phyloP scores from a whole-genome alignment of 208 protist genomes.

The Crithidia expoeki region DNA sequence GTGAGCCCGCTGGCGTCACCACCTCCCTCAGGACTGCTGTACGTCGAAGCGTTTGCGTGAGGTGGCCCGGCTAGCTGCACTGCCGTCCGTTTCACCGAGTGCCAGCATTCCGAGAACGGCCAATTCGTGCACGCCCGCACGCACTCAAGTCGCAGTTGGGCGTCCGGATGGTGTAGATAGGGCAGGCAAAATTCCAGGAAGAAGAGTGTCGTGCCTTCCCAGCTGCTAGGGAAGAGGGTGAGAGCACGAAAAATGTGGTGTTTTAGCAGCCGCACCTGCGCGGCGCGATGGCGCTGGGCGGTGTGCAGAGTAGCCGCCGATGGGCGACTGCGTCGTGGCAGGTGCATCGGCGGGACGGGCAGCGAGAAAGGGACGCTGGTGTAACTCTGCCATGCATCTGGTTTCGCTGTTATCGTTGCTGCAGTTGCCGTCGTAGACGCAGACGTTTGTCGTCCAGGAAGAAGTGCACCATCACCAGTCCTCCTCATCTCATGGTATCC shows the following conservation, averaged over 20 bases:
- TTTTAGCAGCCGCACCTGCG: slow-evolving; percentile 41
- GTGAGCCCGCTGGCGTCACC: neutral
- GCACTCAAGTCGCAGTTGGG: slow-evolving; percentile 59
- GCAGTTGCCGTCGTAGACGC: neutral
- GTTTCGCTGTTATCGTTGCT: neutral
- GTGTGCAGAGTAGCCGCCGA: neutral
- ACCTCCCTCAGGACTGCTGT: neutral
- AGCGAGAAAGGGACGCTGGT: slow-evolving; percentile 4
- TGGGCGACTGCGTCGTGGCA: slow-evolving; percentile 7
- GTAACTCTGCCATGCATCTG: neutral
- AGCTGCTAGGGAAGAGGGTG: slow-evolving; percentile 53
- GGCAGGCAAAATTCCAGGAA: slow-evolving; percentile 74
- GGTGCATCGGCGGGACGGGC: neutral
- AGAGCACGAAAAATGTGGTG: slow-evolving; percentile 72
- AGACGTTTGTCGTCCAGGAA: neutral
- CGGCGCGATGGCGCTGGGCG: slow-evolving; percentile 18
- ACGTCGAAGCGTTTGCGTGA: too few species aligned
- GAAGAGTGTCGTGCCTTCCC: slow-evolving; percentile 60
- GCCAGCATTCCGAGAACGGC: slow-evolving; percentile 43
- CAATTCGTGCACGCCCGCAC: slow-evolving; percentile 64
- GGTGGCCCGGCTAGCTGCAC: slow-evolving; percentile 2
- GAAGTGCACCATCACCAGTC: neutral
- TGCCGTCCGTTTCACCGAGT: slow-evolving; percentile 14
- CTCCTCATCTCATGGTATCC: neutral
- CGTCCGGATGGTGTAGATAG: slow-evolving; percentile 68